Evolutionary conservation across 1,284 basidiomycete genomes (phyloP).

Genomic region (Chiua sp.): DNA sequence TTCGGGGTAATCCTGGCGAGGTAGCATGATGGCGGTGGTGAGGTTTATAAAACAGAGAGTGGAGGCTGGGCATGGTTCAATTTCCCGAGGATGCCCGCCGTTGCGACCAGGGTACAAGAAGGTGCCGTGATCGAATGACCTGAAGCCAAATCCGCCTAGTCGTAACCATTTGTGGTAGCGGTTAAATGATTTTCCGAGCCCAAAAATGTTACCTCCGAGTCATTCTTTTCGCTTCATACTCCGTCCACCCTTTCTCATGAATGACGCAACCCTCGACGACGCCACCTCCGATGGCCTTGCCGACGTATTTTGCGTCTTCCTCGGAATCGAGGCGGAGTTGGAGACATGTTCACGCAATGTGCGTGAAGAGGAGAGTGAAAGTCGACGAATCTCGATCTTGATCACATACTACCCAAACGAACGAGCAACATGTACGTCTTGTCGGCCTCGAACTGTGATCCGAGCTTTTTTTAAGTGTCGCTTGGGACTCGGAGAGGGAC

Average conservation of each 20-base stretch:
- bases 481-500: slow-evolving; percentile 78
- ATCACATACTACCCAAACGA: slow-evolving; percentile 98
- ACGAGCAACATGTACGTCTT: slow-evolving; percentile 93
- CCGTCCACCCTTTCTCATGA: slow-evolving; percentile 97
- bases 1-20: background rate
- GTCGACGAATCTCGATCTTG: slow-evolving; percentile 96
- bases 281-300: slow-evolving; percentile 98
- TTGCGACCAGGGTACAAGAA: too few species aligned
- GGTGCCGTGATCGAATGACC: too few species aligned
- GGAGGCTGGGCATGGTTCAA: too few species aligned
- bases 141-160: too few species aligned
- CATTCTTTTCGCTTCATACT: slow-evolving; percentile 74
- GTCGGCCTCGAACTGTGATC: slow-evolving; percentile 84
- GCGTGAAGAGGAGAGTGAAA: slow-evolving; percentile 94
- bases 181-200: too few species aligned
- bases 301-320: slow-evolving; percentile 99
- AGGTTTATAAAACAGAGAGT: background rate
- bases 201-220: slow-evolving; percentile 74
- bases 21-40: background rate
- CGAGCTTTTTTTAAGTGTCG: slow-evolving; percentile 78
- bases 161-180: too few species aligned
- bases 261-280: slow-evolving; percentile 96
- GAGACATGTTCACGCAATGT: slow-evolving; percentile 92
- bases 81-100: too few species aligned
- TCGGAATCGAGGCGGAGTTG: slow-evolving; percentile 97